These are phyloP conservation scores for Pichia paraexigua DNA, from an alignment of 805 yeast genomes.

Conservation along the genomic window DNA sequence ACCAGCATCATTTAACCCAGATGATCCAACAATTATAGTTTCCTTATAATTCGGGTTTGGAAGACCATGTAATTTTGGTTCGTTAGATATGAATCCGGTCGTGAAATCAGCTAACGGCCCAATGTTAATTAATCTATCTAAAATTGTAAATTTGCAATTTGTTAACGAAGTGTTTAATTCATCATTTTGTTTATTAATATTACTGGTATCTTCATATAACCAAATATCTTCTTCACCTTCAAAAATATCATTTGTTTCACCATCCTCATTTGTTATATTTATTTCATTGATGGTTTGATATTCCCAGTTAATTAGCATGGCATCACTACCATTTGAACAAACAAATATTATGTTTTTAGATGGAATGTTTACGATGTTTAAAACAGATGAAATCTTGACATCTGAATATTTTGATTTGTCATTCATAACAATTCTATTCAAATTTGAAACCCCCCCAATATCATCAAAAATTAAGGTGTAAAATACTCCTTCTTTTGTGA, in stretches of 20 bases:
- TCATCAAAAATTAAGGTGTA: constrained; percentile 27
- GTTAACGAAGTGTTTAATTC: constrained; percentile 10
- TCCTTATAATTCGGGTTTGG: constrained; percentile 63
- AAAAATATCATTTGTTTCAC: constrained; percentile 8
- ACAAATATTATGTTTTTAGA: constrained; percentile 44
- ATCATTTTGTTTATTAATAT: not conserved
- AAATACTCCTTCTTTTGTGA: constrained; percentile 37
- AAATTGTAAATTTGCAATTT: constrained; percentile 33
- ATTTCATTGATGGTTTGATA: constrained; percentile 16
- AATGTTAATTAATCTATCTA: constrained; percentile 50
- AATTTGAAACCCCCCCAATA: constrained; percentile 29
- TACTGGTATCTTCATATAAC: constrained; percentile 23
- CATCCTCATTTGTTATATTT: constrained; percentile 6
- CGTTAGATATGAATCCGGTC: constrained; percentile 51
- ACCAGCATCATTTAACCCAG: constrained; percentile 54
- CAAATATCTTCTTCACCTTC: constrained; percentile 41
- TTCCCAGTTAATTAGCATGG: constrained; percentile 40
- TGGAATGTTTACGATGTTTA: constrained; percentile 32
- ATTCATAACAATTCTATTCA: constrained; percentile 22
- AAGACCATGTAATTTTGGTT: constrained; percentile 49
- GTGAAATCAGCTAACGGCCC: constrained; percentile 73
- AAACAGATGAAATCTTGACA: constrained; percentile 28
- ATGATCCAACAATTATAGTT: constrained; percentile 57
- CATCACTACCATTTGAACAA: constrained; percentile 53
- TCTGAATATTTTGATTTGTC: constrained; percentile 17